Evolutionary conservation across 208 protist species (phyloP).

Genomic region (Crithidia thermophila): DNA sequence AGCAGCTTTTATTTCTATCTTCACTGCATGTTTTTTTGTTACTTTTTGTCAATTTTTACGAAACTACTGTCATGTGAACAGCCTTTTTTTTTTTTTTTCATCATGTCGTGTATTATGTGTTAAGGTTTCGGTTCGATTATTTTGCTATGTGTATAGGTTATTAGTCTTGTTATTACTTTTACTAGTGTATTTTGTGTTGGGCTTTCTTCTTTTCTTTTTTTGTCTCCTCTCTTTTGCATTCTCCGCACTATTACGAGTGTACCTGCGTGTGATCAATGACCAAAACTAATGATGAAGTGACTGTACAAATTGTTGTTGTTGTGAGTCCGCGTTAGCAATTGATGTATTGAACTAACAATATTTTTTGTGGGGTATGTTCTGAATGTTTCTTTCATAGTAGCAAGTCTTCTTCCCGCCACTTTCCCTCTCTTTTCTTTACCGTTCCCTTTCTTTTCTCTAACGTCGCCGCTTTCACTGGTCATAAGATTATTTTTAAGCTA

Average conservation of each 20-base stretch:
- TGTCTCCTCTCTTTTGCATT: neutral
- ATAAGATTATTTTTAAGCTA: too few relatives aligned
- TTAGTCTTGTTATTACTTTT: neutral
- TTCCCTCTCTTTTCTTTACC: neutral
- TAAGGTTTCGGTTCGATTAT: neutral
- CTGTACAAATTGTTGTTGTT: neutral
- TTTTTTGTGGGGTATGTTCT: too few relatives aligned
- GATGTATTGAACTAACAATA: too few relatives aligned
- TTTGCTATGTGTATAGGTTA: neutral
- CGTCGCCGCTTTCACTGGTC: too few relatives aligned
- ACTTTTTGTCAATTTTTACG: too few relatives aligned
- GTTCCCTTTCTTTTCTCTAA: neutral
- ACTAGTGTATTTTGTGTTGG: too few relatives aligned
- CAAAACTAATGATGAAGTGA: neutral
- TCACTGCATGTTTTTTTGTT: neutral
- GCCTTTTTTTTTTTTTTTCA: neutral
- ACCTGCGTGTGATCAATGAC: neutral
- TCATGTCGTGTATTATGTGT: neutral
- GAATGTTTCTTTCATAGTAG: neutral
- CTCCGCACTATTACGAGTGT: too few relatives aligned
- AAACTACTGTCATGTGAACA: neutral
- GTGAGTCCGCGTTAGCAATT: neutral
- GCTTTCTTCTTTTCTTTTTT: too few relatives aligned
- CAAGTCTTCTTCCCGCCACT: neutral
- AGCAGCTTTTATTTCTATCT: too few relatives aligned